Conservation (phyloP, 352 stramenopile species). For the Phytophthora gonapodyides region DNA sequence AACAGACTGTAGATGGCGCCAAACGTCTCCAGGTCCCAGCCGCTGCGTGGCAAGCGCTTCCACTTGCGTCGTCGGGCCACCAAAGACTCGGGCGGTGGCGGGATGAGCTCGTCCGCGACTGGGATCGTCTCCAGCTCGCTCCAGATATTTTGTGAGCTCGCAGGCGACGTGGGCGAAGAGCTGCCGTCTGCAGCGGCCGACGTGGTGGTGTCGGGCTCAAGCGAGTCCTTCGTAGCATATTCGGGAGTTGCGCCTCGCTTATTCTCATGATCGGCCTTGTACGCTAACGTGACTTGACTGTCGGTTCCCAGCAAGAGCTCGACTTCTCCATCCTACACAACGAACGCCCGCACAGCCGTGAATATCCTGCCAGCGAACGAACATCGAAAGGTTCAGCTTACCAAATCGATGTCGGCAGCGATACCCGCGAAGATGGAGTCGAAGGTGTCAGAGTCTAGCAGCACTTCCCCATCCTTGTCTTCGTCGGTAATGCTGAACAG, state of each 20-base stretch:
- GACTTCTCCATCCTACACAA: conserved; percentile 53
- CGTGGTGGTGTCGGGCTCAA: conserved; percentile 3
- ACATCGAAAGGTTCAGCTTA: conserved; percentile 26
- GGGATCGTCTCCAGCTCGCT: conserved; percentile 19
- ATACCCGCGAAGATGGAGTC: conserved; percentile 66
- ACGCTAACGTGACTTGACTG: conserved; percentile 58
- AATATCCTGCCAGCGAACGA: neutral
- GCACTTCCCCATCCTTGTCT: conserved; percentile 24
- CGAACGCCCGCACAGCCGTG: neutral
- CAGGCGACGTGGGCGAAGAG: conserved; percentile 17
- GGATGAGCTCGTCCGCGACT: conserved; percentile 5
- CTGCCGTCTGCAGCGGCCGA: neutral
- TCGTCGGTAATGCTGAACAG: conserved; percentile 37
- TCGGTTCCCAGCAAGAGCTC: conserved; percentile 73
- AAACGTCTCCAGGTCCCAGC: conserved; percentile 63
- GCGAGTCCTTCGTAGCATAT: conserved; percentile 7
- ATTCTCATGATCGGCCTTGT: conserved; percentile 33
- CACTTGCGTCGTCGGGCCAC: conserved; percentile 35
- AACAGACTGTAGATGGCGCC: conserved; percentile 77
- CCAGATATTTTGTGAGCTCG: conserved; percentile 40
- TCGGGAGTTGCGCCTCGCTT: neutral
- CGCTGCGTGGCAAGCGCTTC: conserved; percentile 28
- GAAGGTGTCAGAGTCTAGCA: conserved; percentile 59
- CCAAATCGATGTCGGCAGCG: conserved; percentile 64
- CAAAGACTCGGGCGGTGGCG: neutral